These are phyloP conservation scores for Mortierella sp. DNA, from an alignment of 371 early-diverging fungal genomes.

Conservation along the genomic window DNA sequence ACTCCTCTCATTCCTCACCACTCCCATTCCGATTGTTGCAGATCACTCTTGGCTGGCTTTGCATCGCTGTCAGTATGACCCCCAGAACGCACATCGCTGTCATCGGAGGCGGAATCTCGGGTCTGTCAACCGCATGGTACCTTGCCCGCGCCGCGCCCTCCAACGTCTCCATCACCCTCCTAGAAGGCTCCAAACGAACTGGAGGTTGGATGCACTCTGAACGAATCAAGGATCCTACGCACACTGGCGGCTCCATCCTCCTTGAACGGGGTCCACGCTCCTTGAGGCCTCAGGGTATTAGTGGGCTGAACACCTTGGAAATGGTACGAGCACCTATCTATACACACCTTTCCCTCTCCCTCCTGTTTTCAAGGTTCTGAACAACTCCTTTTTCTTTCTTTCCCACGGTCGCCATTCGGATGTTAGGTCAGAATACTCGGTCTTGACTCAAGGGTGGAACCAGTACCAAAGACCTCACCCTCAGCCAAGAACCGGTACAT, in stretches of 20 bases:
- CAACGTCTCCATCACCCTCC: constrained; percentile 67
- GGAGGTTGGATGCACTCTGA: constrained; percentile 92
- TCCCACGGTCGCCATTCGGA: neutral
- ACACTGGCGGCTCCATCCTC: constrained; percentile 58
- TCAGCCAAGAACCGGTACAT: constrained; percentile 88
- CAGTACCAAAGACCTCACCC: constrained; percentile 73
- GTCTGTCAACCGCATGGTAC: constrained; percentile 88
- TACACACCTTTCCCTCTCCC: too few species aligned
- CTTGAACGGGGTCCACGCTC: constrained; percentile 92
- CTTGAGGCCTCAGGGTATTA: constrained; percentile 79
- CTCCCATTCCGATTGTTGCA: neutral
- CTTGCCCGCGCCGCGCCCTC: constrained; percentile 68
- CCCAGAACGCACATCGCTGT: constrained; percentile 66
- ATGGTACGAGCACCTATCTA: constrained; percentile 62
- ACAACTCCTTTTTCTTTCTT: neutral
- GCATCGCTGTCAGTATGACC: constrained; percentile 17
- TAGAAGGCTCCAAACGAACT: constrained; percentile 78
- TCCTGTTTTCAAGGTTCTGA: too few species aligned
- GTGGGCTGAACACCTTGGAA: constrained; percentile 80
- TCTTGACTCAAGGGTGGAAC: constrained; percentile 63
- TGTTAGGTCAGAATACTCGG: constrained; percentile 70
- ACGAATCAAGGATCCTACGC: constrained; percentile 52
- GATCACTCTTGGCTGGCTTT: too few species aligned
- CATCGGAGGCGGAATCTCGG: constrained; percentile 94
- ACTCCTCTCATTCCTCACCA: neutral